These are phyloP conservation scores for Trapa bicornis DNA, from an alignment of 345 rosid genomes.

Conservation along the genomic window DNA sequence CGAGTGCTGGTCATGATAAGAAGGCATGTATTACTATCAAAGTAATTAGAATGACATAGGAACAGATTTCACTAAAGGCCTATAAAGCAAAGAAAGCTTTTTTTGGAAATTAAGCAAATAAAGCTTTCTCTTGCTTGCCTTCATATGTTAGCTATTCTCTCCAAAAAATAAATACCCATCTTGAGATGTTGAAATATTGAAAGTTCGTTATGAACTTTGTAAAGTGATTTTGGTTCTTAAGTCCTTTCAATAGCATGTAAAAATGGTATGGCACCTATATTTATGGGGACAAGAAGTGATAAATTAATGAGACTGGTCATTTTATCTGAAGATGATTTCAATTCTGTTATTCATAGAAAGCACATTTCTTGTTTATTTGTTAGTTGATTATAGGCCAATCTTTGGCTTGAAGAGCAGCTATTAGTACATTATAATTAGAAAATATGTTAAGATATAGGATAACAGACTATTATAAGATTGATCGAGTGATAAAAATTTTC, in stretches of 20 bases:
- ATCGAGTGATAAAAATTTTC: too few relatives aligned
- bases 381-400: neutral
- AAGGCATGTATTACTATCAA: slow-evolving; percentile 34
- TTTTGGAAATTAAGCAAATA: too few relatives aligned
- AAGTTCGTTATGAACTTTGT: too few relatives aligned
- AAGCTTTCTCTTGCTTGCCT: neutral
- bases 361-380: neutral
- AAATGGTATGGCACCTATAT: neutral
- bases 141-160: neutral
- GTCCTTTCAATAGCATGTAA: too few relatives aligned
- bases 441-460: neutral
- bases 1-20: slow-evolving; percentile 98
- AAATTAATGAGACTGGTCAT: neutral
- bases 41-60: neutral
- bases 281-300: neutral
- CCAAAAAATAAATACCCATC: too few relatives aligned
- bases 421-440: neutral
- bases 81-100: neutral
- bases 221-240: too few relatives aligned
- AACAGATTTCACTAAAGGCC: neutral
- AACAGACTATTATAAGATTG: neutral
- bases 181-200: too few relatives aligned
- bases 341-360: neutral
- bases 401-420: neutral
- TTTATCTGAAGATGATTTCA: neutral